These are phyloP conservation scores for Leccinum pellstonianum DNA, from an alignment of 768 basidiomycete species.

Conservation along the genomic window DNA sequence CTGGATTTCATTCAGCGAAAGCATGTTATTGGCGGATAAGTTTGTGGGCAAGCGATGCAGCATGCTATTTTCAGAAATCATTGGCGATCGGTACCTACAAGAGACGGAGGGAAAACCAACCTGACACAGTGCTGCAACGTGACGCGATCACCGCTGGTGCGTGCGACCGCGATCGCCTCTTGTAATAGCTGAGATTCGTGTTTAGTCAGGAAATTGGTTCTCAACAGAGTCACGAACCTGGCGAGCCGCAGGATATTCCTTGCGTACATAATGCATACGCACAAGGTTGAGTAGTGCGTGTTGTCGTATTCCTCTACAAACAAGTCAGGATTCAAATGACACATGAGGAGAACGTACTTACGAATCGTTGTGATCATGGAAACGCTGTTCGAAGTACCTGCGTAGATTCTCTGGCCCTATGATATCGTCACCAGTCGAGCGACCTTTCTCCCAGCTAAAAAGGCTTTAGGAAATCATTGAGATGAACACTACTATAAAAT, in stretches of 20 bases:
- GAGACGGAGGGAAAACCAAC: constrained; percentile 35
- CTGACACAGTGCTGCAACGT: constrained; percentile 80
- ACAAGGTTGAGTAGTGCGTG: constrained; percentile 77
- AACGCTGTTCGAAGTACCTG: constrained; percentile 82
- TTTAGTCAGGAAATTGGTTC: constrained; percentile 3
- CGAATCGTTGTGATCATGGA: constrained; percentile 80
- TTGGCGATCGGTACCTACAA: constrained; percentile 14
- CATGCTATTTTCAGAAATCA: constrained; percentile 44
- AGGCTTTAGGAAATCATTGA: neutral
- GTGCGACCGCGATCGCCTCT: constrained; percentile 78
- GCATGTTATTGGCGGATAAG: constrained; percentile 38
- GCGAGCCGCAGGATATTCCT: constrained; percentile 65
- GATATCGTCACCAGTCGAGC: constrained; percentile 67
- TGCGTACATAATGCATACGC: constrained; percentile 70
- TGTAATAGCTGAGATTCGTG: constrained; percentile 51
- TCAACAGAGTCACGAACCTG: constrained; percentile 43
- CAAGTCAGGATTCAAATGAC: neutral
- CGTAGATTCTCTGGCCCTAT: constrained; percentile 69
- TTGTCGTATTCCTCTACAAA: constrained; percentile 68
- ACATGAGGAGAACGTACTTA: constrained; percentile 36
- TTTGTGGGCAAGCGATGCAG: constrained; percentile 65
- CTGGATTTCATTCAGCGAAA: constrained; percentile 69
- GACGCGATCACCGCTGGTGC: constrained; percentile 66
- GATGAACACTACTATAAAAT: neutral
- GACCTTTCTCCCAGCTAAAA: constrained; percentile 63